Evolutionary conservation across 345 rosid genomes (phyloP).

Genomic region (Eucalyptus regnans): DNA sequence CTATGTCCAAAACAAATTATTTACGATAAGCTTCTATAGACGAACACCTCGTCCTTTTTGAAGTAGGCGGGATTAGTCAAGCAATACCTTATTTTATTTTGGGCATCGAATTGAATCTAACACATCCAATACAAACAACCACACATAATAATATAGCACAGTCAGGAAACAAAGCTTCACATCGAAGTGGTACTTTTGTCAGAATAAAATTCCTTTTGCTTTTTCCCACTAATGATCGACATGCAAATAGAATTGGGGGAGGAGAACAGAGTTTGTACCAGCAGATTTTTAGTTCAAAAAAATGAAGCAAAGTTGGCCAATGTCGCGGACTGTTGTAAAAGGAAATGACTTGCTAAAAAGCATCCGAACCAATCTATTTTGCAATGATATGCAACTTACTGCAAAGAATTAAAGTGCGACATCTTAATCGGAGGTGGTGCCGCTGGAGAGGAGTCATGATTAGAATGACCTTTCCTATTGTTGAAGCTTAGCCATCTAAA

Average conservation of each 20-base stretch:
- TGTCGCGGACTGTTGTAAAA: not conserved
- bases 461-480: conserved; percentile 25
- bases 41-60: not conserved
- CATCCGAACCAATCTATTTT: not conserved
- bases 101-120: not conserved
- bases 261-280: not conserved
- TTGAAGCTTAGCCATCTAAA: conserved; percentile 31
- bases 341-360: not conserved
- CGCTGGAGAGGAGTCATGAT: not conserved
- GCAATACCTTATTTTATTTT: not conserved
- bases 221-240: not conserved
- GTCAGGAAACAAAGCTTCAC: not conserved
- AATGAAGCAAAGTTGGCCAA: not conserved
- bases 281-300: not conserved
- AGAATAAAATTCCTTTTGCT: not conserved
- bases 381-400: not conserved
- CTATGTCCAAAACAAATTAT: not conserved
- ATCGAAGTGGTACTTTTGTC: not conserved
- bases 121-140: not conserved
- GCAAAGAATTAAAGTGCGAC: not conserved
- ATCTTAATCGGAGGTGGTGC: not conserved
- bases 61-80: not conserved
- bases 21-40: not conserved
- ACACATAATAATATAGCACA: not conserved
- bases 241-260: not conserved